A percentile compares a stretch with the other conserved stretches of the same genome.
These are phyloP conservation scores for Apophysomyces variabilis DNA, from an alignment of 371 early-diverging fungal species.

Conservation along the genomic window DNA sequence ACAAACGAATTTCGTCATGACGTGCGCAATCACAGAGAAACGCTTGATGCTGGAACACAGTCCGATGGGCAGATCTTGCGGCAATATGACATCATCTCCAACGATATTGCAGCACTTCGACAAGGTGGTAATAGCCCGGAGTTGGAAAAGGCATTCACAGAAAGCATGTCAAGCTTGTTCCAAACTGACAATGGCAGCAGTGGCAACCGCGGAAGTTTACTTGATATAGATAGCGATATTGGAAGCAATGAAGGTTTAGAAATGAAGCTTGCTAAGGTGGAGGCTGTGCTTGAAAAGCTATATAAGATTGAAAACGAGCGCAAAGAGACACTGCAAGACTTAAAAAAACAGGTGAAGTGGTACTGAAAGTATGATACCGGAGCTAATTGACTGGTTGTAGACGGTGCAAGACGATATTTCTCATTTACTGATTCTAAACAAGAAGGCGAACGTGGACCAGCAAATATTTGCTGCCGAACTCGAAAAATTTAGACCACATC, in stretches of 20 bases:
- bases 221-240: constrained; percentile 68
- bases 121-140: constrained; percentile 62
- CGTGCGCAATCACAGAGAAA: constrained; percentile 74
- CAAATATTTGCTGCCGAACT: constrained; percentile 90
- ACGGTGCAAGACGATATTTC: constrained; percentile 91
- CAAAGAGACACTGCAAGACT: constrained; percentile 73
- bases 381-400: constrained; percentile 30
- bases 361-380: not conserved
- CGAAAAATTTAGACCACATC: constrained; percentile 85
- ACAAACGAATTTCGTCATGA: constrained; percentile 80
- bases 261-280: constrained; percentile 65
- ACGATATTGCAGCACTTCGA: constrained; percentile 61
- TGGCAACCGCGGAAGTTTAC: constrained; percentile 44
- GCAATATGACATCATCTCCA: constrained; percentile 57
- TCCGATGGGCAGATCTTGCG: constrained; percentile 74
- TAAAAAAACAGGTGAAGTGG: constrained; percentile 78
- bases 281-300: constrained; percentile 74
- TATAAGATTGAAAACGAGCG: constrained; percentile 81
- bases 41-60: constrained; percentile 76
- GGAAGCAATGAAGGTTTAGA: constrained; percentile 40
- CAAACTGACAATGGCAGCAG: constrained; percentile 13
- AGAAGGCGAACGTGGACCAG: constrained; percentile 76
- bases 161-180: constrained; percentile 46
- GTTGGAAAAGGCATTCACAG: constrained; percentile 68
- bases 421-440: constrained; percentile 80